Percentiles rank a stretch among this genome's conserved stretches.
These are phyloP conservation scores for Colletotrichum musicola DNA, from an alignment of 2,329 filamentous ascomycete genomes.

Conservation along the genomic window DNA sequence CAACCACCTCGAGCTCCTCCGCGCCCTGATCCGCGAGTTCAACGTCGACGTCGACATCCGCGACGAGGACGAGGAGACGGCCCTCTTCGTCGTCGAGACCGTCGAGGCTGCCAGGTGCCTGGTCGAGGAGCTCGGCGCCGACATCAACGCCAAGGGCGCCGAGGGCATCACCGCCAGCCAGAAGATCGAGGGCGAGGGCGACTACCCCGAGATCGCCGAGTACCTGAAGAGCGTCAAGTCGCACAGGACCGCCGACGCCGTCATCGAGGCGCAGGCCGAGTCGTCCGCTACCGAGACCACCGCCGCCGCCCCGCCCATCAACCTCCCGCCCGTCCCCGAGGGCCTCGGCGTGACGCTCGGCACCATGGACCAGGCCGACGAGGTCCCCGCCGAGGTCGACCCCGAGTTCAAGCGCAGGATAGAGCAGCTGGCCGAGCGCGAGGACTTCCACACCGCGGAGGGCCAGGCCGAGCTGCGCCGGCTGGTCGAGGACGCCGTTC, in stretches of 20 bases:
- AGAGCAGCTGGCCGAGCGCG: constrained; percentile 85
- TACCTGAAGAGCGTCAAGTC: constrained; percentile 68
- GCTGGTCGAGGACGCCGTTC: constrained; percentile 84
- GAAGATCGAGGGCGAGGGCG: constrained; percentile 82
- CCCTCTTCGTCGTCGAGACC: constrained; percentile 92
- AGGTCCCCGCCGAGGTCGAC: constrained; percentile 75
- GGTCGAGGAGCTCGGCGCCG: constrained; percentile 84
- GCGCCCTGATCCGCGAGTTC: constrained; percentile 80
- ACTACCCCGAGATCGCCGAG: constrained; percentile 79
- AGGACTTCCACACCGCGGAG: constrained; percentile 85
- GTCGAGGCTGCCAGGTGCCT: constrained; percentile 82
- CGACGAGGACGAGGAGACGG: constrained; percentile 93
- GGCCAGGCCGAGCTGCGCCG: constrained; percentile 84
- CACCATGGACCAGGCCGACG: constrained; percentile 74
- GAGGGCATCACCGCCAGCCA: constrained; percentile 86
- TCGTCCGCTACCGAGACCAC: constrained; percentile 38
- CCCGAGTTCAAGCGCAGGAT: constrained; percentile 88
- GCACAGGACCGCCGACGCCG: constrained; percentile 44
- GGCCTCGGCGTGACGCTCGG: constrained; percentile 84
- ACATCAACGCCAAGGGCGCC: constrained; percentile 73
- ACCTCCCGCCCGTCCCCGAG: constrained; percentile 75
- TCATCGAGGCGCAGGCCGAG: constrained; percentile 45
- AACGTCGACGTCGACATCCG: constrained; percentile 82
- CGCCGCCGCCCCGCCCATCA: constrained; percentile 44
- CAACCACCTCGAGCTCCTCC: constrained; percentile 84